These are phyloP conservation scores for Naganishia friedmannii DNA, from an alignment of 768 basidiomycete genomes.

Conservation along the genomic window DNA sequence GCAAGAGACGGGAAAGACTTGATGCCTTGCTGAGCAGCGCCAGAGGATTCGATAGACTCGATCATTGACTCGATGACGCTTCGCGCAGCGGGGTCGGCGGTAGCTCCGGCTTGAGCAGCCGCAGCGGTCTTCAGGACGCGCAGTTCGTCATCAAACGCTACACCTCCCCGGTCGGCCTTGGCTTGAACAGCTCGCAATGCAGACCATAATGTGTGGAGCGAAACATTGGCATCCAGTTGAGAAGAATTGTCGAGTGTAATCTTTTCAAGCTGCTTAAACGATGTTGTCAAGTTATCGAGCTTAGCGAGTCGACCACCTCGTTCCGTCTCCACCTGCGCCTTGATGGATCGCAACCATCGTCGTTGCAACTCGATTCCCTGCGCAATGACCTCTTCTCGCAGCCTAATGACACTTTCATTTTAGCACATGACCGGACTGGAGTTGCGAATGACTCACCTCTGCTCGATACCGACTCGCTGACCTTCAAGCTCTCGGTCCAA, in stretches of 20 bases:
- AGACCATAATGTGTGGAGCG: slow-evolving; percentile 87
- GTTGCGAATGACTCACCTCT: slow-evolving; percentile 62
- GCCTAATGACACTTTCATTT: slow-evolving; percentile 55
- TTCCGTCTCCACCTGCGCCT: slow-evolving; percentile 91
- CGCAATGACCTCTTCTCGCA: slow-evolving; percentile 89
- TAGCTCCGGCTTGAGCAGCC: slow-evolving; percentile 59
- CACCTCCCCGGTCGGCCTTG: slow-evolving; percentile 64
- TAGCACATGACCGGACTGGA: neutral
- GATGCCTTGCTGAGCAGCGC: slow-evolving; percentile 55
- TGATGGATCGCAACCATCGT: slow-evolving; percentile 93
- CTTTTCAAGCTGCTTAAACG: slow-evolving; percentile 84
- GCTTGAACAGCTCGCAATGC: slow-evolving; percentile 76
- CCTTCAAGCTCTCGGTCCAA: slow-evolving; percentile 77
- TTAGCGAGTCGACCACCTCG: slow-evolving; percentile 92
- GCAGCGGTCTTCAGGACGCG: slow-evolving; percentile 73
- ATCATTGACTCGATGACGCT: slow-evolving; percentile 70
- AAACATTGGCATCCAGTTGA: slow-evolving; percentile 89
- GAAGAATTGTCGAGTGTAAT: slow-evolving; percentile 84
- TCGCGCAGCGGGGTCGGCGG: slow-evolving; percentile 66
- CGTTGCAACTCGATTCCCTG: slow-evolving; percentile 97
- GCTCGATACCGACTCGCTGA: slow-evolving; percentile 89
- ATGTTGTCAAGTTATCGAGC: slow-evolving; percentile 85
- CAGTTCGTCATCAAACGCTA: slow-evolving; percentile 85
- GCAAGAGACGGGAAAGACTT: slow-evolving; percentile 86
- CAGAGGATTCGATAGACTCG: slow-evolving; percentile 56